phyloP scores from a whole-genome alignment of 2,329 filamentous ascomycete genomes.

The Cladophialophora immunda region DNA sequence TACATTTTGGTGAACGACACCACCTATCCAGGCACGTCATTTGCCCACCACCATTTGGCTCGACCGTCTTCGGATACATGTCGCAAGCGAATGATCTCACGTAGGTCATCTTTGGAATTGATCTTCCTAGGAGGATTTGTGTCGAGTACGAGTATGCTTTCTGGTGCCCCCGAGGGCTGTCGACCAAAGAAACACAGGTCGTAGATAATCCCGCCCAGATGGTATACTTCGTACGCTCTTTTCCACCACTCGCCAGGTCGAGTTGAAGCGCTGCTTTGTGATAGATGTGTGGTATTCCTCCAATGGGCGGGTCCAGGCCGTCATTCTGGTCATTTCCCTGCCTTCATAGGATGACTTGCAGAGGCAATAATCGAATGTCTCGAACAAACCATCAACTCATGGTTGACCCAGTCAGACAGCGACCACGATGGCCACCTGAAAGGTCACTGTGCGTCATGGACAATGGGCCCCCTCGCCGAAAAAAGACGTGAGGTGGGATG shows the following conservation, averaged over 20 bases:
- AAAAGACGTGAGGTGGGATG: constrained; percentile 13
- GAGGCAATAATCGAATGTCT: background rate
- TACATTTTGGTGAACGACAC: constrained; percentile 25
- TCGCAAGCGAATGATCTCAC: constrained; percentile 31
- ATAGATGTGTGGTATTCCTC: constrained; percentile 15
- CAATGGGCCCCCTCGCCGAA: background rate
- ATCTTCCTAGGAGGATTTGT: constrained; percentile 13
- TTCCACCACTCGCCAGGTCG: constrained; percentile 16
- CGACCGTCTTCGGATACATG: constrained; percentile 23
- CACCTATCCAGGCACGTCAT: constrained; percentile 25
- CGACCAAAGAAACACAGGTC: constrained; percentile 15
- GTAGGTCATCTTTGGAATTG: constrained; percentile 20
- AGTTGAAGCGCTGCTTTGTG: constrained; percentile 31
- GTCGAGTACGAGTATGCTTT: constrained; percentile 17
- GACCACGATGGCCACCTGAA: background rate
- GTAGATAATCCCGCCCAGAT: constrained; percentile 17
- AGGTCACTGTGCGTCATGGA: constrained; percentile 32
- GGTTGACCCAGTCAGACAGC: constrained; percentile 20
- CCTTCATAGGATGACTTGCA: constrained; percentile 25
- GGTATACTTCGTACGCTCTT: constrained; percentile 20
- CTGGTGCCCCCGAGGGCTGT: background rate
- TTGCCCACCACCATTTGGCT: constrained; percentile 20
- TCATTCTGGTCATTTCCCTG: constrained; percentile 15
- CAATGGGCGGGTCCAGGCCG: constrained; percentile 26
- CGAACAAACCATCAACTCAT: constrained; percentile 5